Percentiles rank a stretch among this genome's conserved stretches.
These are phyloP conservation scores for Pascua guehoae DNA, from an alignment of 1,284 basidiomycete species.

Conservation along the genomic window DNA sequence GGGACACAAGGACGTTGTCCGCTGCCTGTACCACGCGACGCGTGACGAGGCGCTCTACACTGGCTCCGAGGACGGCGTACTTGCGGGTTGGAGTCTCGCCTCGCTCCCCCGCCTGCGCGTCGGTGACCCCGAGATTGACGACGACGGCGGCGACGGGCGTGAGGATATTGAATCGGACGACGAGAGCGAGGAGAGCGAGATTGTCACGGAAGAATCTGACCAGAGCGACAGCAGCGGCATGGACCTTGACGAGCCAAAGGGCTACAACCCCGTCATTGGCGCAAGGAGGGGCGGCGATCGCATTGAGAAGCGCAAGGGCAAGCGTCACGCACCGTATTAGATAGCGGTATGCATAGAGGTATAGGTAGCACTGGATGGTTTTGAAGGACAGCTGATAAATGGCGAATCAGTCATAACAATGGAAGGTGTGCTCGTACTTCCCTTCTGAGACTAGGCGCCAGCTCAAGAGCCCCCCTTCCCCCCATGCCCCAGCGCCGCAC, in stretches of 20 bases:
- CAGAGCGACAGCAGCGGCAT: constrained; percentile 12
- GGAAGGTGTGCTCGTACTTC: no score
- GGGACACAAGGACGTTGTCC: constrained; percentile 49
- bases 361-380: no score
- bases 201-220: constrained; percentile 31
- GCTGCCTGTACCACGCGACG: constrained; percentile 43
- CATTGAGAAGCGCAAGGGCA: constrained; percentile 6
- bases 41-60: constrained; percentile 48
- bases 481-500: no score
- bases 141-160: constrained; percentile 36
- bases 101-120: constrained; percentile 30
- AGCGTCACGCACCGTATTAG: constrained; percentile 20
- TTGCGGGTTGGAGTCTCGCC: constrained; percentile 47
- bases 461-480: no score
- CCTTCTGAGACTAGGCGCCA: no score
- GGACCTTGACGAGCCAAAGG: constrained; percentile 11
- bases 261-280: background rate
- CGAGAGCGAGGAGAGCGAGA: constrained; percentile 40
- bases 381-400: no score
- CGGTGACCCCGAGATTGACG: constrained; percentile 43
- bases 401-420: no score
- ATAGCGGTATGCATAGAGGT: background rate
- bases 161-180: constrained; percentile 32
- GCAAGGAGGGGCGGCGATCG: background rate
- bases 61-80: constrained; percentile 48